A percentile compares a stretch with the other conserved stretches of the same genome.
These are phyloP conservation scores for Kwoniella dejecticola DNA, from an alignment of 768 basidiomycete species.

Conservation along the genomic window DNA sequence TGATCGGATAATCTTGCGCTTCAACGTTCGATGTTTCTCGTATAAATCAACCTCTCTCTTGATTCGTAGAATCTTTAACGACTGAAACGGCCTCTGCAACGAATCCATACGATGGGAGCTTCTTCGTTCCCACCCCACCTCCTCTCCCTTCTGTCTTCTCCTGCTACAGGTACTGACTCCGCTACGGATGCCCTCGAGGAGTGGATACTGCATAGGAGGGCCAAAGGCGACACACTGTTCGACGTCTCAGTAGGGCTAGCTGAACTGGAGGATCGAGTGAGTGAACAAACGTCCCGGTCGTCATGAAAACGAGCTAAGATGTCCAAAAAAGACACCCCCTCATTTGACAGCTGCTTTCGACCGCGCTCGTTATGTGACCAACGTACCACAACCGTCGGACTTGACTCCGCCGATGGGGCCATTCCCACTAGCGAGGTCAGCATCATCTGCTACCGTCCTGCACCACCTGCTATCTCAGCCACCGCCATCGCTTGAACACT, in stretches of 20 bases:
- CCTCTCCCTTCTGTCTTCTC: constrained; percentile 9
- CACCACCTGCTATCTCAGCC: constrained; percentile 47
- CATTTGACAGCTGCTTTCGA: constrained; percentile 42
- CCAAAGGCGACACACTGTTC: constrained; percentile 48
- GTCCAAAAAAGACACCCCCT: constrained; percentile 32
- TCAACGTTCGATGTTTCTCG: no score
- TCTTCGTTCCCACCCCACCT: constrained; percentile 26
- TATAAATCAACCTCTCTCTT: no score
- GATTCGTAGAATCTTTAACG: no score
- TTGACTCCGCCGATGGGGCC: constrained; percentile 50
- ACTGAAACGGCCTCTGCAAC: background rate
- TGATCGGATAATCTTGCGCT: no score
- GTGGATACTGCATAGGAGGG: constrained; percentile 45
- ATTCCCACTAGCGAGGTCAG: constrained; percentile 45
- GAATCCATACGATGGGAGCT: constrained; percentile 14
- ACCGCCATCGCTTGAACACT: constrained; percentile 46
- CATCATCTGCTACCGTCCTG: constrained; percentile 41
- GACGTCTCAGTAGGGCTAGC: constrained; percentile 51
- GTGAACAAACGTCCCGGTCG: no score
- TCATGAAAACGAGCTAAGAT: background rate
- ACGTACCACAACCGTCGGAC: constrained; percentile 52
- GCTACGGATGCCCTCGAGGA: constrained; percentile 53
- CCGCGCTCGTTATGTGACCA: constrained; percentile 44
- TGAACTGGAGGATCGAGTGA: constrained; percentile 50
- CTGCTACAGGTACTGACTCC: constrained; percentile 22